A percentile compares a stretch with the other conserved stretches of the same genome.
phyloP scores from a whole-genome alignment of 768 basidiomycete species.

The Hericium rajendrae region DNA sequence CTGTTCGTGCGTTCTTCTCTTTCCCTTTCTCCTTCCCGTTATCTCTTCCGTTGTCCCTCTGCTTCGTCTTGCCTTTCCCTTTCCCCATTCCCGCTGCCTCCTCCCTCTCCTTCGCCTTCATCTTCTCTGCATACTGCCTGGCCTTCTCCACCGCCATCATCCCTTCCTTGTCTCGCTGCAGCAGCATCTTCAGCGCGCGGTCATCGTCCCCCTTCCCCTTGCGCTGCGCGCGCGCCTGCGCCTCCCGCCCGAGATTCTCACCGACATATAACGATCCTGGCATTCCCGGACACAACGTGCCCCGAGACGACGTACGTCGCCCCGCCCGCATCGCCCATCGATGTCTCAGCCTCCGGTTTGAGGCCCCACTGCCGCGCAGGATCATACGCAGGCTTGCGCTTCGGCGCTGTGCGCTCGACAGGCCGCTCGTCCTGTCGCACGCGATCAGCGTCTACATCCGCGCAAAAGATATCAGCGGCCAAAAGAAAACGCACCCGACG shows the following conservation, averaged over 20 bases:
- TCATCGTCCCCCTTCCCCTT: conserved; percentile 53
- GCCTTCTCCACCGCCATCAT: conserved; percentile 55
- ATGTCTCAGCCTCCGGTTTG: conserved; percentile 36
- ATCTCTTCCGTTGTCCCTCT: conserved; percentile 5
- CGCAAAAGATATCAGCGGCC: neutral
- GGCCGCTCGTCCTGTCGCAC: conserved; percentile 56
- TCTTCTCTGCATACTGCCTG: conserved; percentile 34
- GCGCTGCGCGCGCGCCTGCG: conserved; percentile 68
- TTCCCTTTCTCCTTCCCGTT: conserved; percentile 10
- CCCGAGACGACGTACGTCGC: conserved; percentile 79
- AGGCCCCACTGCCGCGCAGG: conserved; percentile 71
- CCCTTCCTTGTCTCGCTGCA: conserved; percentile 59
- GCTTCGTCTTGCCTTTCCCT: conserved; percentile 11
- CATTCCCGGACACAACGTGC: conserved; percentile 51
- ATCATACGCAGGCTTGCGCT: conserved; percentile 46
- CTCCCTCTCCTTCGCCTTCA: conserved; percentile 13
- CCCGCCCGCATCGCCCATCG: conserved; percentile 19
- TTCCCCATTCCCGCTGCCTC: conserved; percentile 2
- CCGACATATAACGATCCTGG: conserved; percentile 36
- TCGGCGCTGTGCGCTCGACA: conserved; percentile 25
- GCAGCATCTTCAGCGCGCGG: conserved; percentile 43
- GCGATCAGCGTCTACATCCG: neutral
- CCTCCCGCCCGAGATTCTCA: conserved; percentile 73
- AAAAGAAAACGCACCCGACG: conserved; percentile 48
- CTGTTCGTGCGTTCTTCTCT: conserved; percentile 12